A percentile compares a stretch with the other conserved stretches of the same genome.
Conservation (phyloP, 148 eudicot species). For the Rheum nobile region DNA sequence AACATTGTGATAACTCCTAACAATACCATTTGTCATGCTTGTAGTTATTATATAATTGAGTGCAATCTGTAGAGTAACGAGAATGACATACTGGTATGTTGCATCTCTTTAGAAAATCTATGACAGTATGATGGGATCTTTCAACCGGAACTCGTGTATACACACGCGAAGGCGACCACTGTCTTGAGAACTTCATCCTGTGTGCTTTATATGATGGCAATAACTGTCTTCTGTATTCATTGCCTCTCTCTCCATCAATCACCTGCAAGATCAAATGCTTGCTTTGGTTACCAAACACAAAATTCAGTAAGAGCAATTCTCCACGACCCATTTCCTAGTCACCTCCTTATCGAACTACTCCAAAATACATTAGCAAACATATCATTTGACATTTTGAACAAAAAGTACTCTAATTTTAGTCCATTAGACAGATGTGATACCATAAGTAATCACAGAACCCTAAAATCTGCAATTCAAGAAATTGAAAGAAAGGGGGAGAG, state of each 20-base stretch:
- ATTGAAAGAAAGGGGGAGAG: slow-evolving; percentile 3
- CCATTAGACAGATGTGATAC: no score
- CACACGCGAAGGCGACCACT: slow-evolving; percentile 17
- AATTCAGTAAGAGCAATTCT: not conserved
- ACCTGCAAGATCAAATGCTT: slow-evolving; percentile 32
- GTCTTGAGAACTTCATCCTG: slow-evolving; percentile 35
- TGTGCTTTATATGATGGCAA: slow-evolving; percentile 88
- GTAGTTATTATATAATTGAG: not conserved
- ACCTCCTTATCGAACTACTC: not conserved
- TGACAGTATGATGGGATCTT: slow-evolving; percentile 42
- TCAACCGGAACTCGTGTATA: slow-evolving; percentile 27
- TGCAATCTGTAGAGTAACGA: not conserved
- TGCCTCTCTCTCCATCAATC: slow-evolving; percentile 81
- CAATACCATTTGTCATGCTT: not conserved
- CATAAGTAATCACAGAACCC: not conserved
- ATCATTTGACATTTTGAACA: not conserved
- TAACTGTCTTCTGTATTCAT: slow-evolving; percentile 54
- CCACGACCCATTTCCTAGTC: not conserved
- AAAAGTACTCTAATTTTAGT: no score
- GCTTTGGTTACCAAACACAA: not conserved
- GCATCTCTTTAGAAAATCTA: slow-evolving; percentile 44
- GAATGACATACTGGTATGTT: slow-evolving; percentile 58
- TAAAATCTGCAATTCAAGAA: not conserved
- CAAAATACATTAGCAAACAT: not conserved
- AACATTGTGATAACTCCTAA: not conserved